phyloP scores from a whole-genome alignment of 768 basidiomycete genomes.

The Chalciporus chontae region DNA sequence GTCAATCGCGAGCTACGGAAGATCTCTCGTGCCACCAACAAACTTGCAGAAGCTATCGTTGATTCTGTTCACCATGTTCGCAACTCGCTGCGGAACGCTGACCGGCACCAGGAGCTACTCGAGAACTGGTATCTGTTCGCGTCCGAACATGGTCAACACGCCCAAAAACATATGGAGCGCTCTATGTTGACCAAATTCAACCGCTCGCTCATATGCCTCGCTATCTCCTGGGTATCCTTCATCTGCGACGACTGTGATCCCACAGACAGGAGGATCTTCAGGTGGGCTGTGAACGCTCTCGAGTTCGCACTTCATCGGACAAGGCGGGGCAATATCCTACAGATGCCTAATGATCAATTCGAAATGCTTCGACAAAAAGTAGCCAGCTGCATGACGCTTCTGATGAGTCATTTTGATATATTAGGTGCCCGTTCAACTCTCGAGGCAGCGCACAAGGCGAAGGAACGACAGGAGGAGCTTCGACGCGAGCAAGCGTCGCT shows the following conservation, averaged over 20 bases:
- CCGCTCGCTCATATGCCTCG: slow-evolving; percentile 78
- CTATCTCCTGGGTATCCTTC: slow-evolving; percentile 97
- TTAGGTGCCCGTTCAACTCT: slow-evolving; percentile 87
- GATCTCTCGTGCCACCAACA: slow-evolving; percentile 85
- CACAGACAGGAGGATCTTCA: slow-evolving; percentile 92
- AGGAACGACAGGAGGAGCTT: slow-evolving; percentile 73
- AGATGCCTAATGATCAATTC: slow-evolving; percentile 86
- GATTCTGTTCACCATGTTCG: slow-evolving; percentile 88
- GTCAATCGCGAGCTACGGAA: slow-evolving; percentile 89
- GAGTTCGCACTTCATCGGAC: slow-evolving; percentile 90
- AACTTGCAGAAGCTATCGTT: slow-evolving; percentile 89
- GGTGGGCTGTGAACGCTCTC: slow-evolving; percentile 95
- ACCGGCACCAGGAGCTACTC: slow-evolving; percentile 76
- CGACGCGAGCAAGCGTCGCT: slow-evolving; percentile 52
- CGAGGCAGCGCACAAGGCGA: slow-evolving; percentile 88
- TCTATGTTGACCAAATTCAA: slow-evolving; percentile 70
- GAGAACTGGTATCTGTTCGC: slow-evolving; percentile 96
- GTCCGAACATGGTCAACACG: slow-evolving; percentile 93
- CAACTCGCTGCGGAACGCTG: slow-evolving; percentile 53
- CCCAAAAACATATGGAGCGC: slow-evolving; percentile 83
- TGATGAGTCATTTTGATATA: slow-evolving; percentile 97
- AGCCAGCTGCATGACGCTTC: slow-evolving; percentile 92
- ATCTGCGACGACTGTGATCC: slow-evolving; percentile 98
- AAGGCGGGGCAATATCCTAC: slow-evolving; percentile 82
- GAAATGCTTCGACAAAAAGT: slow-evolving; percentile 87